phyloP scores from a whole-genome alignment of 441 rosid species.

The Euphorbia schlechtendalii region DNA sequence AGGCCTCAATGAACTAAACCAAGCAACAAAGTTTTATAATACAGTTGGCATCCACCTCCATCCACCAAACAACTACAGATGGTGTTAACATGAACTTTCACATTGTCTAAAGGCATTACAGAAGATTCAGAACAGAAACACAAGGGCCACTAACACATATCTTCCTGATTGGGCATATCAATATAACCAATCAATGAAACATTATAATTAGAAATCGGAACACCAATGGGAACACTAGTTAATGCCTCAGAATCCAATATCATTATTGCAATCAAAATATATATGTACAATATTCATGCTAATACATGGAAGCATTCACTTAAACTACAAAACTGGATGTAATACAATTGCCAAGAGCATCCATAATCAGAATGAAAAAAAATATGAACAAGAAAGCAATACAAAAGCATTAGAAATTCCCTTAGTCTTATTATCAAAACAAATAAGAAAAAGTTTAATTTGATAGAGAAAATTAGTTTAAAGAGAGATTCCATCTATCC shows the following conservation, averaged over 20 bases:
- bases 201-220: constrained; percentile 69
- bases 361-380: neutral
- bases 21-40: too few relatives aligned
- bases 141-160: constrained; percentile 68
- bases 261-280: constrained; percentile 75
- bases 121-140: constrained; percentile 38
- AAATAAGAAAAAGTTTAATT: too few relatives aligned
- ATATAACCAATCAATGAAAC: constrained; percentile 47
- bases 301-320: neutral
- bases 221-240: constrained; percentile 83
- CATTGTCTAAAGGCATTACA: constrained; percentile 29
- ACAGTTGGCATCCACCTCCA: constrained; percentile 40
- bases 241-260: constrained; percentile 53
- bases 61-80: constrained; percentile 29
- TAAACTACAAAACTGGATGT: too few relatives aligned
- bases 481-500: constrained; percentile 40
- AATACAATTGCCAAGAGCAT: neutral
- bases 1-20: too few relatives aligned
- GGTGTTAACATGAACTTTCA: constrained; percentile 39
- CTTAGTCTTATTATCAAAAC: constrained; percentile 4
- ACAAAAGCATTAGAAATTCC: neutral
- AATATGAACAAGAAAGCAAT: neutral
- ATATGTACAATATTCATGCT: constrained; percentile 42
- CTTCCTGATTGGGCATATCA: constrained; percentile 46
- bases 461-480: too few relatives aligned